phyloP scores from a whole-genome alignment of 441 rosid species.

The Pelargonium cotyledonis region DNA sequence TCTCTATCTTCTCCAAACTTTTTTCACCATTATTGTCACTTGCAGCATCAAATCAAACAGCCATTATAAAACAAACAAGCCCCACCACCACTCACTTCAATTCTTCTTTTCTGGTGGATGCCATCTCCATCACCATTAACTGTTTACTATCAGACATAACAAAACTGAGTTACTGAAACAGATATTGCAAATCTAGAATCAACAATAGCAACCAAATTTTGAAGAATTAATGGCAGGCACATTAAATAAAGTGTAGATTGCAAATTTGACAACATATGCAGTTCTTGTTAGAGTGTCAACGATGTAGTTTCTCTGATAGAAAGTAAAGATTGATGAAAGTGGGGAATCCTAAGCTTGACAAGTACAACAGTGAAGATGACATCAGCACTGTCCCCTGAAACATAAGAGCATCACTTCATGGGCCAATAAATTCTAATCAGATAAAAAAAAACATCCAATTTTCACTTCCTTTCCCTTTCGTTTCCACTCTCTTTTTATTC shows the following conservation, averaged over 20 bases:
- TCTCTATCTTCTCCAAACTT: conserved; percentile 21
- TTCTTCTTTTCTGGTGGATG: conserved; percentile 12
- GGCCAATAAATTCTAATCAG: conserved; percentile 29
- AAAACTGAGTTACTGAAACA: neutral
- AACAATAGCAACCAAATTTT: neutral
- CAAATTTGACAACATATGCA: conserved; percentile 22
- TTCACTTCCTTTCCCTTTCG: conserved; percentile 13
- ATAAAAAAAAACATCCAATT: conserved; percentile 19
- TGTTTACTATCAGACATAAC: too few relatives aligned
- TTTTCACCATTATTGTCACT: conserved; percentile 39
- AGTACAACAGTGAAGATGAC: conserved; percentile 34
- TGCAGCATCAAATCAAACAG: conserved; percentile 30
- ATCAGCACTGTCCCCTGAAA: conserved; percentile 35
- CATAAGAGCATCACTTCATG: conserved; percentile 32
- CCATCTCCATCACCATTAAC: conserved; percentile 12
- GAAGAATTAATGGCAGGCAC: conserved; percentile 21
- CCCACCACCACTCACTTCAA: conserved; percentile 25
- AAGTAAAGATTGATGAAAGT: conserved; percentile 20
- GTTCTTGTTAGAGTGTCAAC: conserved; percentile 24
- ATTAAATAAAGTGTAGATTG: conserved; percentile 13
- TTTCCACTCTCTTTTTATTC: conserved; percentile 32
- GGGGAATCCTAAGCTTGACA: conserved; percentile 53
- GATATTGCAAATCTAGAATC: neutral
- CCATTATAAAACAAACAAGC: conserved; percentile 19
- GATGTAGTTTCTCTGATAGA: conserved; percentile 21